These are phyloP conservation scores for Xylaria longipes DNA, from an alignment of 495 filamentous ascomycete genomes.

Conservation along the genomic window DNA sequence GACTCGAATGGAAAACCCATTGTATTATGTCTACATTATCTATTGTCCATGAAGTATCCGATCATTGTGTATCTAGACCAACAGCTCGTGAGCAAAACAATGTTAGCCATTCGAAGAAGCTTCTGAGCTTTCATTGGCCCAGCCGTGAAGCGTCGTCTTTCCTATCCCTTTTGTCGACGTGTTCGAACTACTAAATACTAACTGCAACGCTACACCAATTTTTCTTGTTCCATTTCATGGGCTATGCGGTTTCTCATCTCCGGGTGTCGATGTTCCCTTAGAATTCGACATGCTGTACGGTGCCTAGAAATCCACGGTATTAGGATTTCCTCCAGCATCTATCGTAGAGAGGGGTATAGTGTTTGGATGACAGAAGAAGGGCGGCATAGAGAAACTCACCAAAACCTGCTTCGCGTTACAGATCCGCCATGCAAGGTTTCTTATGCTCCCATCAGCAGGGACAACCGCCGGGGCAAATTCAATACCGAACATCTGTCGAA, in stretches of 20 bases:
- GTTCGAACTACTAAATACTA: not conserved
- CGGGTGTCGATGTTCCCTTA: constrained; percentile 60
- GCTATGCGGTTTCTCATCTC: constrained; percentile 41
- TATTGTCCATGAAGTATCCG: not conserved
- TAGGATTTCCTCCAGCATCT: constrained; percentile 19
- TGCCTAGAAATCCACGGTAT: constrained; percentile 49
- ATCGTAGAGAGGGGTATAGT: not conserved
- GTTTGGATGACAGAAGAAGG: not conserved
- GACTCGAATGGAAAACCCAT: not conserved
- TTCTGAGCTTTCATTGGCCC: not conserved
- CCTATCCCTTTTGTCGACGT: not conserved
- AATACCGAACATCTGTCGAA: constrained; percentile 97
- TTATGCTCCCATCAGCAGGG: constrained; percentile 87
- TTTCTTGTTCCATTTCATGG: not conserved
- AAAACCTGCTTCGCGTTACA: constrained; percentile 94
- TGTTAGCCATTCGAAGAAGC: not conserved
- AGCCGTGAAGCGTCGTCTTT: not conserved
- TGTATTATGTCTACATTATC: not conserved
- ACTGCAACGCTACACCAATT: not conserved
- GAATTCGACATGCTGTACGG: constrained; percentile 71
- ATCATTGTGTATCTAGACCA: not conserved
- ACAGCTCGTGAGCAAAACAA: not conserved
- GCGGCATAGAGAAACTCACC: constrained; percentile 60
- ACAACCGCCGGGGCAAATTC: constrained; percentile 95
- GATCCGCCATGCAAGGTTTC: constrained; percentile 91